Conservation (phyloP, 371 early-diverging fungal species). For the Rhizopus sp. region DNA sequence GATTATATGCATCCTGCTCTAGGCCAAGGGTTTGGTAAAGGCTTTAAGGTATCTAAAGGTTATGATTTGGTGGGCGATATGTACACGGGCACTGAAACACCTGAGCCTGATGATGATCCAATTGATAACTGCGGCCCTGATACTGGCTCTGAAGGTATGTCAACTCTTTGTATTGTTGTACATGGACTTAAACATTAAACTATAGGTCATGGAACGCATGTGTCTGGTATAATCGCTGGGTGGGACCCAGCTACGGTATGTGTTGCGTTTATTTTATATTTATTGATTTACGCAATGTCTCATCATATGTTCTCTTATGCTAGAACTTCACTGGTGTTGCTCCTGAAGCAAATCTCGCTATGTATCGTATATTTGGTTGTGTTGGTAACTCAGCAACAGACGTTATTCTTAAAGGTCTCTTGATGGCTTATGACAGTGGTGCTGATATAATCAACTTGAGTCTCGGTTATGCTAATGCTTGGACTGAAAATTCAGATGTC, state of each 20-base stretch:
- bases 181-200: not conserved
- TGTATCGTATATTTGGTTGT: constrained; percentile 67
- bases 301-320: not conserved
- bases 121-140: constrained; percentile 14
- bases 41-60: constrained; percentile 60
- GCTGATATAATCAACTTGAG: constrained; percentile 68
- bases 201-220: constrained; percentile 65
- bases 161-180: not conserved
- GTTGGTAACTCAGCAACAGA: constrained; percentile 51
- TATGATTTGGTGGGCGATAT: constrained; percentile 57
- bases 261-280: not conserved
- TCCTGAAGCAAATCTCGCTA: constrained; percentile 57
- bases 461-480: constrained; percentile 53
- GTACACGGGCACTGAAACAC: constrained; percentile 35
- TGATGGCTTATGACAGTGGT: constrained; percentile 53
- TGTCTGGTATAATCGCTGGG: constrained; percentile 69
- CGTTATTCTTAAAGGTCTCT: constrained; percentile 60
- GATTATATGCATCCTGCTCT: constrained; percentile 69
- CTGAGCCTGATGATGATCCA: constrained; percentile 12
- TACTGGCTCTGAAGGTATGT: not conserved
- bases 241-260: constrained; percentile 39
- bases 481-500: constrained; percentile 33
- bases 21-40: constrained; percentile 65
- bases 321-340: constrained; percentile 65
- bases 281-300: not conserved